Conservation (phyloP, 2,329 filamentous ascomycete species). For the Byssoonygena ceratinophila region DNA sequence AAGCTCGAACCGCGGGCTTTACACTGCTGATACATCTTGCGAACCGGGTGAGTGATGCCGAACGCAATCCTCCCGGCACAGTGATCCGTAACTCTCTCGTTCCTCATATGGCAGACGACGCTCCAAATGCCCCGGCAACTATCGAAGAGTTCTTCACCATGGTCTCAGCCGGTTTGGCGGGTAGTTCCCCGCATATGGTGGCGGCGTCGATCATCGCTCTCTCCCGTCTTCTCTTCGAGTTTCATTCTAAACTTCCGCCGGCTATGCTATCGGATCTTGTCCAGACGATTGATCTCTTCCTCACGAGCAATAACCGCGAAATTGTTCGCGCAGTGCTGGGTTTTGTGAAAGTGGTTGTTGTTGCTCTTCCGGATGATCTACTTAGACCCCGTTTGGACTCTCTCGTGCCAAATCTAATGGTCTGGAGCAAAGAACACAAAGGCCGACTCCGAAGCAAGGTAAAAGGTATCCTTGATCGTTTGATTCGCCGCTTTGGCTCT, state of each 20-base stretch:
- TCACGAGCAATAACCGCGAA: slow-evolving; percentile 92
- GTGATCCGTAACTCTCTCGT: slow-evolving; percentile 84
- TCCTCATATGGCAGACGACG: slow-evolving; percentile 72
- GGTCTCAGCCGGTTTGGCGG: slow-evolving; percentile 90
- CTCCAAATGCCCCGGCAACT: slow-evolving; percentile 64
- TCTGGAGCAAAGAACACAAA: slow-evolving; percentile 97
- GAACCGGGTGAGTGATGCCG: slow-evolving; percentile 62
- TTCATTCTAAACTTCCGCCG: slow-evolving; percentile 57
- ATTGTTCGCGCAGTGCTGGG: slow-evolving; percentile 90
- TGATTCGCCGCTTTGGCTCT: slow-evolving; percentile 82
- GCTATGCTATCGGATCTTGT: slow-evolving; percentile 73
- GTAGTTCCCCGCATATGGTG: slow-evolving; percentile 91
- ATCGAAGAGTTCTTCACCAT: slow-evolving; percentile 97
- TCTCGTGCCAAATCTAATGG: slow-evolving; percentile 79
- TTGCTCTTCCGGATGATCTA: slow-evolving; percentile 67
- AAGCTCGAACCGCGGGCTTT: slow-evolving; percentile 79
- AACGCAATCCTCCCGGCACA: slow-evolving; percentile 42
- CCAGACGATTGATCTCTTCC: slow-evolving; percentile 88
- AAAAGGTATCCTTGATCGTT: slow-evolving; percentile 92
- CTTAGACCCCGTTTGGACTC: slow-evolving; percentile 66
- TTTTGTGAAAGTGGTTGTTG: slow-evolving; percentile 92
- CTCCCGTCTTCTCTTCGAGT: slow-evolving; percentile 87
- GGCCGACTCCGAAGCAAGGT: slow-evolving; percentile 94
- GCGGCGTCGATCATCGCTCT: slow-evolving; percentile 93
- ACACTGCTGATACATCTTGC: slow-evolving; percentile 83